phyloP scores from a whole-genome alignment of 148 eudicot genomes.

The Suaeda aralocaspica region DNA sequence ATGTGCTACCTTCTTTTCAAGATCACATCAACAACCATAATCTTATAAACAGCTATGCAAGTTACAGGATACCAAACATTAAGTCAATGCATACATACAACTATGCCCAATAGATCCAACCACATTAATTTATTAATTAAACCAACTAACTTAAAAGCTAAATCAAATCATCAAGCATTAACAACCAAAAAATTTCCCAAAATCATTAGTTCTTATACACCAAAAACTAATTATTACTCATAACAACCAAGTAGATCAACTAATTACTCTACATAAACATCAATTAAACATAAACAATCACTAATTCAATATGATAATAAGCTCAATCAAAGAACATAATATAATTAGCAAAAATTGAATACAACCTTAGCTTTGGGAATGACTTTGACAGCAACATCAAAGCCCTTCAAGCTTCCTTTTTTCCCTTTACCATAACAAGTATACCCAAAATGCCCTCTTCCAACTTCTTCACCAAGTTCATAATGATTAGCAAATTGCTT shows the following conservation, averaged over 20 bases:
- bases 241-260: constrained; percentile 19
- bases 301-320: not conserved
- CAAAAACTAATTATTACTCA: constrained; percentile 2
- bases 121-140: not conserved
- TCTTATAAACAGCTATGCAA: constrained; percentile 4
- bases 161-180: not conserved
- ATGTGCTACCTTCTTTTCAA: not conserved
- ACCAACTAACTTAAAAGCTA: too few relatives aligned
- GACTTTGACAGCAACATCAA: constrained; percentile 92
- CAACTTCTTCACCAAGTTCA: constrained; percentile 90
- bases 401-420: constrained; percentile 76
- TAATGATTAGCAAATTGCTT: constrained; percentile 58
- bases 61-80: not conserved
- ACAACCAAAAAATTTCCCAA: not conserved
- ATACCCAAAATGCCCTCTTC: constrained; percentile 96
- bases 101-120: constrained; percentile 6
- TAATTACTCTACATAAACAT: not conserved
- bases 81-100: not conserved
- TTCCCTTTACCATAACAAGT: constrained; percentile 79
- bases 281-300: not conserved
- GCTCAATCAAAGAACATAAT: not conserved
- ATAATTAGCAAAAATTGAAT: not conserved
- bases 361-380: constrained; percentile 92
- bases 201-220: constrained; percentile 4
- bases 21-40: not conserved